Evolutionary conservation across 1,284 basidiomycete genomes (phyloP), one percentile per base, ranked within the genome.

Genomic region (Cutaneotrichosporon sp.): DNA sequence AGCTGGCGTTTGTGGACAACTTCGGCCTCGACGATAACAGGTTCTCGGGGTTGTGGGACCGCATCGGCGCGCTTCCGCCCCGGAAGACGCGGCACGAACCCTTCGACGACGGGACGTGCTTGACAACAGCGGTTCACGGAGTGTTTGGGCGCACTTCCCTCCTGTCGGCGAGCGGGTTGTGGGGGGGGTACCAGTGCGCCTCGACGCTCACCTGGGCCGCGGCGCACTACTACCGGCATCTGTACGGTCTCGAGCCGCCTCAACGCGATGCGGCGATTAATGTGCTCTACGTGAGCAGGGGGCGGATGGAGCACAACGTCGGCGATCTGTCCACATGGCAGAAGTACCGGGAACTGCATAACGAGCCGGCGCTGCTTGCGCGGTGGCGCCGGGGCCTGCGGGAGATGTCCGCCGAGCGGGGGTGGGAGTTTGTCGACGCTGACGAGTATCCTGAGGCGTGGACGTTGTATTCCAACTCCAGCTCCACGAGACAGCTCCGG

Each of bases 41-140:
- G 51, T 72, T 70, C 45, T 65, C 68, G 4, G 54, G 66, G 0
- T 51, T 74, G 8, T 74, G 68, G 67, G 70, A 72, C 49, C 46
- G 67, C 11, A 65, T 74, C 17, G 72, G 72, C 32, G 67, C 67
- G 3, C 65, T 64, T 60, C 61, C 72, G n/a, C 70, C 72, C 5
- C 53, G 68, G 8, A 38, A 66, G n/a, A 53, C 71, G 39, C 47
- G 51, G 11, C 52, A 71, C 19, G 72, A 74, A 46, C 70, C 70
- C 1, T 72, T 67, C 63, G 29, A 26, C 0, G 57, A 65, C 24
- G 63, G 60, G 10, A 61, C 59, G 3, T 74, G 70, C 51, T 46
- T 71, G 16, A 63, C 65, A 0, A 66, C 65, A 34, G 61, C 64
- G 5, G 71, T 74, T 25, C 70, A 74, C 52, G 64, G 62, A 19